Conservation (phyloP, 345 rosid genomes). For the Noccaea bulbosa region DNA sequence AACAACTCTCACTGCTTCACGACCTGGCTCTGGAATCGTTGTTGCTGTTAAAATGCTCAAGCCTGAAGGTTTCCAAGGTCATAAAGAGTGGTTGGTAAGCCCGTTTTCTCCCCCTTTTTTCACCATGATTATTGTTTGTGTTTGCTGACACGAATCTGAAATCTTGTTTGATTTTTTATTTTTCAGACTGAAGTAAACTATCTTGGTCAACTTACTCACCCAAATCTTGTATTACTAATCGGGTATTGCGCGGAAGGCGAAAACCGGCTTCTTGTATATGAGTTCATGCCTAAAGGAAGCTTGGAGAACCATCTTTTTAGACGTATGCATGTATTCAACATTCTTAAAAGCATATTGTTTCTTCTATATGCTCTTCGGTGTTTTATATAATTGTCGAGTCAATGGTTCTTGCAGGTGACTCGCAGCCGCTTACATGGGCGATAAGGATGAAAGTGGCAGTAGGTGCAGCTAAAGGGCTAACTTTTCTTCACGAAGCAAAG, state of each 20-base stretch:
- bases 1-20: conserved; percentile 60
- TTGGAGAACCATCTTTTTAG: conserved; percentile 80
- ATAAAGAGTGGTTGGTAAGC: conserved; percentile 99
- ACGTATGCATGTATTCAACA: conserved; percentile 25
- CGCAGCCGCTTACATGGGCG: conserved; percentile 92
- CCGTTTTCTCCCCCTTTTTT: conserved; percentile 45
- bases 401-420: conserved; percentile 68
- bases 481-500: conserved; percentile 91
- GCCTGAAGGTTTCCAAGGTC: conserved; percentile 98
- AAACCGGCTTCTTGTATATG: conserved; percentile 84
- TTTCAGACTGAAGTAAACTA: conserved; percentile 92
- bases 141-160: conserved; percentile 12
- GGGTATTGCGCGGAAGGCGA: conserved; percentile 88
- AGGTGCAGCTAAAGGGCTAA: conserved; percentile 93
- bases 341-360: conserved; percentile 8
- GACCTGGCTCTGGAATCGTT: conserved; percentile 86
- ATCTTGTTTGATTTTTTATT: conserved; percentile 12
- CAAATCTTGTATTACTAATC: conserved; percentile 81
- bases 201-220: conserved; percentile 93
- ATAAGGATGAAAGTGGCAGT: conserved; percentile 90
- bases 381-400: neutral
- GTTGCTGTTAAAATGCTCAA: conserved; percentile 95
- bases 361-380: neutral
- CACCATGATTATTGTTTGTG: neutral
- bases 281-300: conserved; percentile 97